Base-by-base conservation (phyloP, 2,329 filamentous ascomycete genomes). In the Pseudogymnoascus sp. region DNA sequence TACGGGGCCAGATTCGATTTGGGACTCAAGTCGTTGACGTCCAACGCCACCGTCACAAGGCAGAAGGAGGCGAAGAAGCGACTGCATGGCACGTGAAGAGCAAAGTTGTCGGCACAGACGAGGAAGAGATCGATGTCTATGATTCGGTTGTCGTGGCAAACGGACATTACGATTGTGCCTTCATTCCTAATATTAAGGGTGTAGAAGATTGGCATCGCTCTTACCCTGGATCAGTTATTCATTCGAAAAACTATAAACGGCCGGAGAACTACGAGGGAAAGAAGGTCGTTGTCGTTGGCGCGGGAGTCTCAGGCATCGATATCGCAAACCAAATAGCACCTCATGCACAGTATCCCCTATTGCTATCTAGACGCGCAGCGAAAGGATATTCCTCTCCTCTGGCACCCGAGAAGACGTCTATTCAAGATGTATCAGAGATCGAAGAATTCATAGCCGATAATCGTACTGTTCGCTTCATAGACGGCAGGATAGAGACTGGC, bases 221-320 rank as follows among this genome's bases (percentile, higher is more conserved):
- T 0, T 82, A 89, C 63, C 87, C 87, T 0, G 80, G 78, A 0
- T 71, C 81, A 2, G 84, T 93, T 45, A 81, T 80, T 1, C 90
- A 94, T 74, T 91, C 92, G 1, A 96, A 94, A 72, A 84, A 85
- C 63, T 97, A 92, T 71, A 86, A 92, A 41, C 80, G 75, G 0
- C 82, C 90, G 0, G 80, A 84, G 16, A 70, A 77, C 0, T 96
- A 87, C 69, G 71, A 72, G 0, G 80, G 78, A 61, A 89, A 89
- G 72, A 95, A 90, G 73, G 89, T 94, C 9, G 74, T 97, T 4
- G 82, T 97, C 0, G 85, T 97, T 0, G 93, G 93, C 8, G 94
- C 91, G 69, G 88, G 88, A 0, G 89, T 92, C 0, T 96, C 91
- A 0, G 93, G 91, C 0, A 76, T 91, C 14, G 93, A 97, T 70